Conservation (phyloP, 768 basidiomycete genomes). For the Leucocoprinus leucothites region DNA sequence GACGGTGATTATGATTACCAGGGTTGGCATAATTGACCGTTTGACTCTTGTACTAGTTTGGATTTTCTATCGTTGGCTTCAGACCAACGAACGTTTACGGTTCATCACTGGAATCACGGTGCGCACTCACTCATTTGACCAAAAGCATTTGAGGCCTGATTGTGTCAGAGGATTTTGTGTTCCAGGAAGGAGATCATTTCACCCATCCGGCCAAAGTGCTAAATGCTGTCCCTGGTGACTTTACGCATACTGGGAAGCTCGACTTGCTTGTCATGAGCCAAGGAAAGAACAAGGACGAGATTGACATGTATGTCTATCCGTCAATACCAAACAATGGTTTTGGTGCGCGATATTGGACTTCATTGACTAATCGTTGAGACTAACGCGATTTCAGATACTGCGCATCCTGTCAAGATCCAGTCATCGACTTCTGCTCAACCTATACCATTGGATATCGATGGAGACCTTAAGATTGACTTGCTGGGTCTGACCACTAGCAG, state of each 20-base stretch:
- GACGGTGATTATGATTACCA: background rate
- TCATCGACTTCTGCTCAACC: slow-evolving; percentile 75
- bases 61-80: slow-evolving; percentile 74
- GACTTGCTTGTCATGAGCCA: slow-evolving; percentile 89
- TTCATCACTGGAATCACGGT: slow-evolving; percentile 86
- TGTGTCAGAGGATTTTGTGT: slow-evolving; percentile 55
- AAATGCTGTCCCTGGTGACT: slow-evolving; percentile 93
- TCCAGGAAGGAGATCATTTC: slow-evolving; percentile 47
- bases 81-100: slow-evolving; percentile 74
- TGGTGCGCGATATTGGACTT: slow-evolving; percentile 38
- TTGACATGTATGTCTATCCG: slow-evolving; percentile 71
- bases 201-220: slow-evolving; percentile 55
- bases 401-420: slow-evolving; percentile 48
- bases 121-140: slow-evolving; percentile 15
- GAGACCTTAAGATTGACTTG: slow-evolving; percentile 87
- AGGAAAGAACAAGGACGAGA: slow-evolving; percentile 39
- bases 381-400: slow-evolving; percentile 27
- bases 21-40: background rate
- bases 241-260: slow-evolving; percentile 86
- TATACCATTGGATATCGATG: slow-evolving; percentile 82
- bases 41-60: slow-evolving; percentile 42
- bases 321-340: slow-evolving; percentile 63
- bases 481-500: slow-evolving; percentile 59
- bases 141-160: background rate
- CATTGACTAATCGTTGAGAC: background rate